Base-by-base conservation (phyloP, 129 eudicot species). In the Mikania micrantha region DNA sequence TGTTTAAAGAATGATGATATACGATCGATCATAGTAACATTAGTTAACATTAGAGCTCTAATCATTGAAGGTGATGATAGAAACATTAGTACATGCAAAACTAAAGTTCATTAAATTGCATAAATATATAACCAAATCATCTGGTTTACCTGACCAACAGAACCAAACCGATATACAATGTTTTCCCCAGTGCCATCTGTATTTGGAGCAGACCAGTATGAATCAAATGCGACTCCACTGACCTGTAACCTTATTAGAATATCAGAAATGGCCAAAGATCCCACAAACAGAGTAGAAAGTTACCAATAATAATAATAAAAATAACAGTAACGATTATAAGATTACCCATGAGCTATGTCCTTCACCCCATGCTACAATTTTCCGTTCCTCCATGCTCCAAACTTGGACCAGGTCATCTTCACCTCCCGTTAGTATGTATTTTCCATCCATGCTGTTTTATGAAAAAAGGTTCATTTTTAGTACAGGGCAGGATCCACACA, bases 281-380 rank as follows among this genome's bases (percentile, higher is more conserved):
- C 49, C 17, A 38, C 7, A 42, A 60, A 45, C 62, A 61, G 34
- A 15, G 54, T 21, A 34, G 12, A 71, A 71, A 9, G 9, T 36
- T 69, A 25, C 12, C 17, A 9, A 4, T 27, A 66, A 25, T 11
- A 25, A 24, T 13, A 63, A 9, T 5, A 28, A 25, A n/a, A 66
- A 45, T 0, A 15, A 13, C 28, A 54, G 12, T 13, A 12, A 27
- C 4, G 47, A 61, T 27, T 8, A 38, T 11, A 74, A 9, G 45
- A 85, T 62, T 82, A 88, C 98, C 98, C 98, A 93, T 28, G 96
- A 93, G 67, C 86, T 93, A 78, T 93, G 98, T 34, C 98, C 98
- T 82, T 93, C 98, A n/a, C 98, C 98, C 98, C 98, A 93, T 67
- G 99, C 99, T 19, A 93, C 88, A 76, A 89, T 82, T 79, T 87